Conservation (phyloP, 306 rosid species). For the Acacia melanoxylon region DNA sequence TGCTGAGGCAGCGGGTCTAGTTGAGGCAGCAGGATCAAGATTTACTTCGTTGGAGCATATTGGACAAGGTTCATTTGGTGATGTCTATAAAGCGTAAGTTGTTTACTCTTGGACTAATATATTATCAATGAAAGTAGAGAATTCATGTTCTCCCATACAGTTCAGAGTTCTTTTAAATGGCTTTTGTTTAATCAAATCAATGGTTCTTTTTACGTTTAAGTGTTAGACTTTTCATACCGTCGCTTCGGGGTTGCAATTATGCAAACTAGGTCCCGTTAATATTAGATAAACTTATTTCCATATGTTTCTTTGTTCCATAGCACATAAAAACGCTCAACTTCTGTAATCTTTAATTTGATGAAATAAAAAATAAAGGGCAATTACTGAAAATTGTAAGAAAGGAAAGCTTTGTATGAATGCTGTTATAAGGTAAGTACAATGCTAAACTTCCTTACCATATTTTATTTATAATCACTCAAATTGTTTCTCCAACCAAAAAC, state of each 20-base stretch:
- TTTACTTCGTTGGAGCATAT: constrained; percentile 83
- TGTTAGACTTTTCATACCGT: background rate
- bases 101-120: constrained; percentile 22
- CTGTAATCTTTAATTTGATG: constrained; percentile 22
- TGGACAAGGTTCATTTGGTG: constrained; percentile 97
- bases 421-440: background rate
- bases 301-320: background rate
- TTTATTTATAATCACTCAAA: constrained; percentile 1
- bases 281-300: constrained; percentile 7
- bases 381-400: background rate
- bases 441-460: constrained; percentile 1
- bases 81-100: constrained; percentile 92
- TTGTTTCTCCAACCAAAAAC: constrained; percentile 3
- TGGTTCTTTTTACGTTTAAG: background rate
- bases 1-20: too few species aligned
- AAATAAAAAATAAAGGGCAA: background rate
- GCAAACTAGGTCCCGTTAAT: background rate
- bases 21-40: constrained; percentile 84
- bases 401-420: background rate
- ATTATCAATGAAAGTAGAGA: background rate
- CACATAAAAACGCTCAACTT: background rate
- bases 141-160: constrained; percentile 13
- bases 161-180: constrained; percentile 22
- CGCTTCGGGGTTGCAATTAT: constrained; percentile 19
- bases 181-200: constrained; percentile 19